Evolutionary conservation across 1,284 basidiomycete species (phyloP).

Genomic region (Sporisorium sorghi): DNA sequence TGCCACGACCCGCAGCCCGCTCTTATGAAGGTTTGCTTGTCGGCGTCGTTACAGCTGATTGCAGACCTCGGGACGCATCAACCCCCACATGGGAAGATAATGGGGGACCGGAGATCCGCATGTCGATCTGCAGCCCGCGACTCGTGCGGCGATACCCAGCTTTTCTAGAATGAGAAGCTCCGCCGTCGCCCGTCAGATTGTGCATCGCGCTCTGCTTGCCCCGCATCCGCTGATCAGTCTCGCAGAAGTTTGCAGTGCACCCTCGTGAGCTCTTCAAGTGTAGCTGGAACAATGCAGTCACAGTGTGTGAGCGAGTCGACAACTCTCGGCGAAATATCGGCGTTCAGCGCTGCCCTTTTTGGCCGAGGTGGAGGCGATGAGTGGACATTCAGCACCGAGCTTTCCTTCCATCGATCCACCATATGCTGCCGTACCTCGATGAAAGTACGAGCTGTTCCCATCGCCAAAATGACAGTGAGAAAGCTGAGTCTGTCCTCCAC

Average conservation of each 20-base stretch:
- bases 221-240: too few relatives aligned
- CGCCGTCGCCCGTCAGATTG: not conserved
- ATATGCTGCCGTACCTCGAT: not conserved
- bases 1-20: not conserved
- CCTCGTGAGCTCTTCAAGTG: not conserved
- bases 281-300: too few relatives aligned
- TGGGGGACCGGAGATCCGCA: not conserved
- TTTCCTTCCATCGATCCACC: not conserved
- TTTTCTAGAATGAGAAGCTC: not conserved
- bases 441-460: not conserved
- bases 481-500: slow-evolving; percentile 23
- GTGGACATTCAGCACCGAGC: not conserved
- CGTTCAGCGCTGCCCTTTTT: not conserved
- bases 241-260: too few relatives aligned
- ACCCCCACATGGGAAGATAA: too few relatives aligned
- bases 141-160: too few relatives aligned
- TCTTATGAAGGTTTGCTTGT: too few relatives aligned
- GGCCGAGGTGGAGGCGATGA: slow-evolving; percentile 9
- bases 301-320: not conserved
- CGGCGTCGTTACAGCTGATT: too few relatives aligned
- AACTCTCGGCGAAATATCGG: slow-evolving; percentile 4
- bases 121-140: not conserved
- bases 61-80: too few relatives aligned
- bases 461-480: slow-evolving; percentile 4
- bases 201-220: too few relatives aligned